A percentile compares a stretch with the other conserved stretches of the same genome.
Evolutionary conservation across 2,329 filamentous ascomycete genomes (phyloP).

Genomic region (Alternaria sp.): DNA sequence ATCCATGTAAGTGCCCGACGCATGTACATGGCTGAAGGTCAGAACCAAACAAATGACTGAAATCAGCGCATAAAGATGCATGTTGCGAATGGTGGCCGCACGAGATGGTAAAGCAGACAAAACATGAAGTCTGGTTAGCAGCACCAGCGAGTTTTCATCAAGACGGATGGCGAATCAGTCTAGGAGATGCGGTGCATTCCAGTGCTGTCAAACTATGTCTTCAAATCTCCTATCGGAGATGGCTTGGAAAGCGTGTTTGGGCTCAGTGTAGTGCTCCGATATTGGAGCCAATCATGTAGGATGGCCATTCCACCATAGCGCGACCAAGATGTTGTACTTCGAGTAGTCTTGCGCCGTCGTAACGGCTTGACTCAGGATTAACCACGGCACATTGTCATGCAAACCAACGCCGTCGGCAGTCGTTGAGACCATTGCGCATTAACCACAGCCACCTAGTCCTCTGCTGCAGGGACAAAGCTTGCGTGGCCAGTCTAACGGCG

Average conservation of each 20-base stretch:
- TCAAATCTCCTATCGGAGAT: neutral
- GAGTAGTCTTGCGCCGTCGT: neutral
- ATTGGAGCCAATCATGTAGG: neutral
- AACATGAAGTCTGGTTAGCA: neutral
- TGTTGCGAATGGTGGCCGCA: conserved; percentile 1
- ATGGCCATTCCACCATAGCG: neutral
- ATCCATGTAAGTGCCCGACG: neutral
- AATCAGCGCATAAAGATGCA: conserved; percentile 2
- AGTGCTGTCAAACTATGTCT: neutral
- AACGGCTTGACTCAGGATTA: conserved; percentile 1
- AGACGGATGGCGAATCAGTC: neutral
- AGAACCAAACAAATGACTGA: conserved; percentile 5
- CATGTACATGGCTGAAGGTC: neutral
- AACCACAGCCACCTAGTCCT: neutral
- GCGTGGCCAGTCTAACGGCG: neutral
- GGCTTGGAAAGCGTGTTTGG: conserved; percentile 1
- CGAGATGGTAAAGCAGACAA: neutral
- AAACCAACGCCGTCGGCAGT: neutral
- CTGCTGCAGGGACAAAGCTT: neutral
- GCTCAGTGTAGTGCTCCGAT: neutral
- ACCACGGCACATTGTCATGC: neutral
- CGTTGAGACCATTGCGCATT: neutral
- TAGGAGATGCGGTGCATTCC: neutral
- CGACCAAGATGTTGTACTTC: neutral
- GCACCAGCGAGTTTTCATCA: neutral